Conservation (phyloP, 352 stramenopile species). For the Globisporangium viniferum region DNA sequence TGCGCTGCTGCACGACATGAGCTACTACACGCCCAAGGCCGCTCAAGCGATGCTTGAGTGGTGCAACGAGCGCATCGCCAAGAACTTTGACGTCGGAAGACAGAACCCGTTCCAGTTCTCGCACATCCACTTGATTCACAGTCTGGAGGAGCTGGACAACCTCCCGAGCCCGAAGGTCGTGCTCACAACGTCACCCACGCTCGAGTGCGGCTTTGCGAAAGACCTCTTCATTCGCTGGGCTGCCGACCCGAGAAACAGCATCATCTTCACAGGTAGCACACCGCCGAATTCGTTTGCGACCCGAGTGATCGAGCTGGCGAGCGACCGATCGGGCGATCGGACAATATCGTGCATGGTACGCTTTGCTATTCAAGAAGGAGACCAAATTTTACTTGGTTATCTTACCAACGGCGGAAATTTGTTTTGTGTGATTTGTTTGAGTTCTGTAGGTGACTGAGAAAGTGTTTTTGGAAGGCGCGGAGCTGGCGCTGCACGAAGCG, state of each 20-base stretch:
- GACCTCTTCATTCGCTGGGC: constrained; percentile 85
- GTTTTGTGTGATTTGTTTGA: not conserved
- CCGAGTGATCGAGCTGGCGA: constrained; percentile 55
- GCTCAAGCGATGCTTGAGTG: constrained; percentile 89
- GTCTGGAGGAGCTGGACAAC: constrained; percentile 82
- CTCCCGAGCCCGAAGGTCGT: constrained; percentile 86
- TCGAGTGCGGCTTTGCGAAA: constrained; percentile 83
- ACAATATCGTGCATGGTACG: constrained; percentile 56
- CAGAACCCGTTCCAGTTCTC: constrained; percentile 90
- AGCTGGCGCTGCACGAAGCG: constrained; percentile 82
- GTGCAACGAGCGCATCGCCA: constrained; percentile 88
- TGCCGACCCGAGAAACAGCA: constrained; percentile 69
- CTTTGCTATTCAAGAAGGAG: not conserved
- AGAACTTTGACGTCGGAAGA: constrained; percentile 86
- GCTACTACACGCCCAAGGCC: constrained; percentile 86
- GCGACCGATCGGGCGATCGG: constrained; percentile 43
- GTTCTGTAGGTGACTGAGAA: constrained; percentile 41
- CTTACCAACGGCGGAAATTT: not conserved
- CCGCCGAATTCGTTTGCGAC: constrained; percentile 68
- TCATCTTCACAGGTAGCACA: constrained; percentile 77
- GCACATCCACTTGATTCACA: constrained; percentile 87
- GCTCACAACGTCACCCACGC: constrained; percentile 68
- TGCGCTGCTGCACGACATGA: constrained; percentile 85
- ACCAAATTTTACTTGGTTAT: not conserved
- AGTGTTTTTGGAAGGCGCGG: constrained; percentile 79